Evolutionary conservation across 2,329 filamentous ascomycete species (phyloP), one percentile per base, ranked within the genome.

Genomic region (Aspergillus spinulosporus): DNA sequence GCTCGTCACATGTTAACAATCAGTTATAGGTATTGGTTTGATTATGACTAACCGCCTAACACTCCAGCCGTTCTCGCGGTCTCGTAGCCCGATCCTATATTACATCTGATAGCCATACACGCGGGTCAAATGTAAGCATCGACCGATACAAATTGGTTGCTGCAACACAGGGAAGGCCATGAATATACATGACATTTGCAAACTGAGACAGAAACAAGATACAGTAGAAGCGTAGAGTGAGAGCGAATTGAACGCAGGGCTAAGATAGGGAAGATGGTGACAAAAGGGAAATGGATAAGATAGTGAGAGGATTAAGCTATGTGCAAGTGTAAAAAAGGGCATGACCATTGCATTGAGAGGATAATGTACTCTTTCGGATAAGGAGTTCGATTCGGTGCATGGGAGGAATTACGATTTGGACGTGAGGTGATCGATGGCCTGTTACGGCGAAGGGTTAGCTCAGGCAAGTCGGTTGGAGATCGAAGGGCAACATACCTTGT

Each of bases 401-500:
- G 21, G 21, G 21, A 21, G 21, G 21, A 21, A 21, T 21, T 21
- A 21, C 21, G 21, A 21, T 21, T 21, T 21, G 21, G 21, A 21
- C 21, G 21, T 21, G 21, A 21, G 21, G 21, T 21, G 21, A 21
- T 21, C 21, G 21, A 21, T 21, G 21, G 21, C 21, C 21, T 21
- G 21, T 21, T 21, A 21, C 21, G 21, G 21, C 21, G 21, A 21
- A 21, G 21, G 21, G 21, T 21, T 21, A 21, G 21, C 21, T 21
- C 21, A 21, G 21, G 21, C 21, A 21, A 21, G 21, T 21, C 21
- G 21, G 21, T 21, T 21, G 21, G 21, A 21, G 21, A 21, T 21
- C 21, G 21, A 21, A 21, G 21, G 21, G 21, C 21, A 21, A 79
- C 86, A 77, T 77, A 96, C 93, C 84, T 90, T 91, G 75, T 96